Evolutionary conservation across 2,329 filamentous ascomycete genomes (phyloP), one percentile per base, ranked within the genome.

Genomic region (Orbilia blumenaviensis): DNA sequence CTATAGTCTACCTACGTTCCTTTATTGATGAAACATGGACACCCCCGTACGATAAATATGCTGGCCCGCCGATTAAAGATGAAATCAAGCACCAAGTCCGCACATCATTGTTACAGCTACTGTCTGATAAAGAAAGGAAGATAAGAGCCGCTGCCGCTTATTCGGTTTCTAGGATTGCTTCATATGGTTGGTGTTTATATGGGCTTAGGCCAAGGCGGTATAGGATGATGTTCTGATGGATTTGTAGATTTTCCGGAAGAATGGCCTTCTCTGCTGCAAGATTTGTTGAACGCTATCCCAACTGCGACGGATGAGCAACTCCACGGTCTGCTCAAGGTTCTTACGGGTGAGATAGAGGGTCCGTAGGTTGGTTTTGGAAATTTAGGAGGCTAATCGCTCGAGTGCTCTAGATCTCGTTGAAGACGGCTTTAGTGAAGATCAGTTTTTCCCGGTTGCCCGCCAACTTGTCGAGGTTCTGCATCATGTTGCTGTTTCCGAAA

Each of bases 151-250:
- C 91, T n/a, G 92, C 94, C 61, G 96, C 93, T 86, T 92, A 90
- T 79, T 89, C 91, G 3, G 92, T 97, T 77, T 94, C 93, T 85
- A 98, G 97, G 85, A 96, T 99, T 80, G 95, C 95, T 68, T 91
- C 90, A 78, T 76, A 78, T 66, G 79, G 79, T 80, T 54, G 4
- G 78, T 77, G 60, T 44, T 14, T 54, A 9, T 54, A 21, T 46
- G 10, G 1, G 18, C 2, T n/a, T 7, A 18, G 8, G 38, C 23
- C n/a, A 23, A 9, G 16, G 14, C 16, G n/a, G 27, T 23, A 34
- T 44, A 42, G 16, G n/a, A 18, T 6, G 48, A 61, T 60, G 54
- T 56, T 44, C 41, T 60, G 8, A 73, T 36, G 18, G 58, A 46
- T 14, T 4, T 21, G 12, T 90, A 81, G 95, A 99, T 84, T 98